These are phyloP conservation scores for Liriodendron chinense DNA, from an alignment of 164 flowering plant species.

Conservation along the genomic window DNA sequence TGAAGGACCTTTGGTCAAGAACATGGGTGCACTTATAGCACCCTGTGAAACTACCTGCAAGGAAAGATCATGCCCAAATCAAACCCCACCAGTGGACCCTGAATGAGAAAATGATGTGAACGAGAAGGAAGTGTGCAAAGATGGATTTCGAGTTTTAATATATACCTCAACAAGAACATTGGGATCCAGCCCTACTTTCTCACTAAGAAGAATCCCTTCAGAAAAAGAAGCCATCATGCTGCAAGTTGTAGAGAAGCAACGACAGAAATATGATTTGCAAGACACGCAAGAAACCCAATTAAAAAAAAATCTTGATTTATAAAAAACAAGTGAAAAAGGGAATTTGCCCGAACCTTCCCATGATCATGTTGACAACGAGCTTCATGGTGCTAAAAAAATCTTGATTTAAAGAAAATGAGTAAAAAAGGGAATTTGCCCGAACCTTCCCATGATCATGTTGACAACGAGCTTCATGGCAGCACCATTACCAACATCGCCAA, in stretches of 20 bases:
- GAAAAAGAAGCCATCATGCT: constrained; percentile 99
- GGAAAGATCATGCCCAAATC: neutral
- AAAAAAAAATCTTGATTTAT: neutral
- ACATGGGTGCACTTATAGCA: constrained; percentile 95
- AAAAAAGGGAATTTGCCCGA: neutral
- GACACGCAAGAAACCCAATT: neutral
- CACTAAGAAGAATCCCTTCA: constrained; percentile 83
- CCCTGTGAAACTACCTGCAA: constrained; percentile 86
- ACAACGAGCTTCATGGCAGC: constrained; percentile 98
- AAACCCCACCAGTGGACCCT: neutral
- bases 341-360: constrained; percentile 70
- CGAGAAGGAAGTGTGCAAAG: neutral
- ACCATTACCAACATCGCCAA: constrained; percentile 95
- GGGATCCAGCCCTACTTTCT: constrained; percentile 88
- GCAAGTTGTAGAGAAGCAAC: constrained; percentile 14
- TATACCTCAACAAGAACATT: constrained; percentile 70
- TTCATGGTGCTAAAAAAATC: constrained; percentile 58
- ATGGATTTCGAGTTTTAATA: neutral
- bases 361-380: constrained; percentile 95
- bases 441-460: constrained; percentile 99
- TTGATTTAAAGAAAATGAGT: neutral
- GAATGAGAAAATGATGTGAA: neutral
- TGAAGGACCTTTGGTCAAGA: constrained; percentile 79
- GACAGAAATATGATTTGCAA: neutral
- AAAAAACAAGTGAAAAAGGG: neutral